Conservation (phyloP, 1,139 yeast genomes). For the Kodamaea arcana region DNA sequence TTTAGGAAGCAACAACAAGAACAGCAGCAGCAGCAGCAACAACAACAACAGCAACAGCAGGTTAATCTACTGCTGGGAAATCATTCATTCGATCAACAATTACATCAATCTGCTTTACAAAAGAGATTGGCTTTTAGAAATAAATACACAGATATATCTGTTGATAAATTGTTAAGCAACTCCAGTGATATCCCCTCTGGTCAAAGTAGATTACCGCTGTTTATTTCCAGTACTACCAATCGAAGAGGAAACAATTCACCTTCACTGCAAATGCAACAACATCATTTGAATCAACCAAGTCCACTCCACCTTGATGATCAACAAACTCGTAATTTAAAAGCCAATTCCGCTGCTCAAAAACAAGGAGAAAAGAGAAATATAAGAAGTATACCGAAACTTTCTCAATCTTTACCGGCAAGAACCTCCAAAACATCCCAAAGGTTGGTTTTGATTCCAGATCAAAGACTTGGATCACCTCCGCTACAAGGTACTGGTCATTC, state of each 20-base stretch:
- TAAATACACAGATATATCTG: conserved; percentile 65
- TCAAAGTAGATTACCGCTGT: conserved; percentile 47
- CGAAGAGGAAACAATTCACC: not conserved
- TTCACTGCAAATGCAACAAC: not conserved
- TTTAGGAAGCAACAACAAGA: conserved; percentile 37
- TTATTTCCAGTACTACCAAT: conserved; percentile 14
- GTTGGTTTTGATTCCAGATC: conserved; percentile 78
- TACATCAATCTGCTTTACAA: conserved; percentile 22
- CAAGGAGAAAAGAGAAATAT: conserved; percentile 16
- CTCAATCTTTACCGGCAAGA: conserved; percentile 74
- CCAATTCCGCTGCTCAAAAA: not conserved
- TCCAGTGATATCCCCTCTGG: conserved; percentile 86
- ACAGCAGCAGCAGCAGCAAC: conserved; percentile 12
- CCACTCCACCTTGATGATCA: not conserved
- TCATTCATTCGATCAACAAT: conserved; percentile 15
- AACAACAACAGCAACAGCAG: conserved; percentile 8
- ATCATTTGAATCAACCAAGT: not conserved
- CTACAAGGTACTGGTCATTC: conserved; percentile 12
- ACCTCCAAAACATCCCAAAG: conserved; percentile 84
- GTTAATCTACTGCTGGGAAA: conserved; percentile 11
- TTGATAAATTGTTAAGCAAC: conserved; percentile 66
- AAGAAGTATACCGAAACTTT: conserved; percentile 51
- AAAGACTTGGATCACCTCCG: conserved; percentile 9
- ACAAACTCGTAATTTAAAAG: not conserved
- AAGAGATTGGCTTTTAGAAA: conserved; percentile 29